phyloP scores from a whole-genome alignment of 2,329 filamentous ascomycete genomes.

The Penicillium sp. region DNA sequence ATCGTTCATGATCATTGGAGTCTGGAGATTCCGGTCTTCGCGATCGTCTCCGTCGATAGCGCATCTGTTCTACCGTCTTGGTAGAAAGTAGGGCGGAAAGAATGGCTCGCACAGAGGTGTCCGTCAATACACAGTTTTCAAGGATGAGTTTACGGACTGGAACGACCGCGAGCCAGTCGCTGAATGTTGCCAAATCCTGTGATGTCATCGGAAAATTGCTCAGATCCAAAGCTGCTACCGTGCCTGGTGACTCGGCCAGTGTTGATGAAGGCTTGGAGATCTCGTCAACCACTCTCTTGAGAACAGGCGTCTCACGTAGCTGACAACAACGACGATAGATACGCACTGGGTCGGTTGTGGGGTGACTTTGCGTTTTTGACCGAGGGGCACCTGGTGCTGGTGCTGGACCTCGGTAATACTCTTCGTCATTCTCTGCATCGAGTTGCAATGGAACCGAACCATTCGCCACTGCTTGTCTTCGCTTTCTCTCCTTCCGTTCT shows the following conservation, averaged over 20 bases:
- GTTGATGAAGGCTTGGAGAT: conserved; percentile 69
- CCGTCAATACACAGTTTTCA: conserved; percentile 81
- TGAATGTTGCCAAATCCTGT: conserved; percentile 79
- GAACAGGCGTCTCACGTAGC: conserved; percentile 82
- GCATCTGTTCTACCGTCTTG: conserved; percentile 62
- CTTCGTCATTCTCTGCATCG: conserved; percentile 64
- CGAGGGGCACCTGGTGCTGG: conserved; percentile 33
- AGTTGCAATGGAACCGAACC: conserved; percentile 83
- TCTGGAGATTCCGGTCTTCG: conserved; percentile 38
- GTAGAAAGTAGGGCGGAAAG: conserved; percentile 81
- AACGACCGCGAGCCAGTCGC: conserved; percentile 91
- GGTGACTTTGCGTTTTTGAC: conserved; percentile 60
- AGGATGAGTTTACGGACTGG: conserved; percentile 82
- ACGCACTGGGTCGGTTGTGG: conserved; percentile 84
- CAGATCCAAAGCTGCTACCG: conserved; percentile 78
- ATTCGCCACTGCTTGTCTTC: conserved; percentile 80
- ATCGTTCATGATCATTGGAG: conserved; percentile 32
- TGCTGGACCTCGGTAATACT: conserved; percentile 44
- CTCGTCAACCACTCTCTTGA: conserved; percentile 89
- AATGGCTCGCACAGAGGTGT: conserved; percentile 82
- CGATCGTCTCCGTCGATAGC: conserved; percentile 46
- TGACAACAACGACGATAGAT: conserved; percentile 96
- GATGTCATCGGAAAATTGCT: conserved; percentile 81
- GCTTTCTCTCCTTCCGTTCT: conserved; percentile 84
- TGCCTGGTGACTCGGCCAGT: conserved; percentile 63